phyloP scores from a whole-genome alignment of 257 asterid species.

The Ligustrum vulgare region DNA sequence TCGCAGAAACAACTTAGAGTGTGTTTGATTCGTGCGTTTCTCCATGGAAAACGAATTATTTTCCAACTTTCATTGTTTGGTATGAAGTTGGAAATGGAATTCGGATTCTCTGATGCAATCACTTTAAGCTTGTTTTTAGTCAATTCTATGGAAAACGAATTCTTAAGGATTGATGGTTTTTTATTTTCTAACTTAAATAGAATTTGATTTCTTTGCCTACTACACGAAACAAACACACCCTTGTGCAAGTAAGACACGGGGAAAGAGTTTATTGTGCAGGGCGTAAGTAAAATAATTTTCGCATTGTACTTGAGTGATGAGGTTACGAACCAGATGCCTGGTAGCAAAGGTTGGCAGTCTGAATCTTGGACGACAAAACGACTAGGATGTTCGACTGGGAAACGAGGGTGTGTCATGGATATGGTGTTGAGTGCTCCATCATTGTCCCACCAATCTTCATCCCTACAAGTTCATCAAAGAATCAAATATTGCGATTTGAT shows the following conservation, averaged over 20 bases:
- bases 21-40: too few species aligned
- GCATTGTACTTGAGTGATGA: not conserved
- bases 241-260: not conserved
- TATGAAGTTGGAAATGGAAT: too few species aligned
- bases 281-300: not conserved
- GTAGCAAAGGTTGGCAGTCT: constrained; percentile 80
- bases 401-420: constrained; percentile 97
- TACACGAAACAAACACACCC: too few species aligned
- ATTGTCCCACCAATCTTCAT: constrained; percentile 99
- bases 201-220: too few species aligned
- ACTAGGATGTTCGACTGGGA: constrained; percentile 84
- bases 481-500: not conserved
- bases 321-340: constrained; percentile 84
- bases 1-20: not conserved
- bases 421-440: constrained; percentile 98
- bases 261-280: not conserved
- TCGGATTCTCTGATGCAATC: too few species aligned
- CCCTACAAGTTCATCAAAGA: constrained; percentile 39
- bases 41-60: too few species aligned
- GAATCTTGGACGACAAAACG: constrained; percentile 66
- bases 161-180: too few species aligned
- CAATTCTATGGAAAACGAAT: too few species aligned
- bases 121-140: too few species aligned
- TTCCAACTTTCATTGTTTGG: too few species aligned
- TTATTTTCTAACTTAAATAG: too few species aligned